Evolutionary conservation across 768 basidiomycete species (phyloP), one percentile per base, ranked within the genome.

Genomic region (Paxillus involutus): DNA sequence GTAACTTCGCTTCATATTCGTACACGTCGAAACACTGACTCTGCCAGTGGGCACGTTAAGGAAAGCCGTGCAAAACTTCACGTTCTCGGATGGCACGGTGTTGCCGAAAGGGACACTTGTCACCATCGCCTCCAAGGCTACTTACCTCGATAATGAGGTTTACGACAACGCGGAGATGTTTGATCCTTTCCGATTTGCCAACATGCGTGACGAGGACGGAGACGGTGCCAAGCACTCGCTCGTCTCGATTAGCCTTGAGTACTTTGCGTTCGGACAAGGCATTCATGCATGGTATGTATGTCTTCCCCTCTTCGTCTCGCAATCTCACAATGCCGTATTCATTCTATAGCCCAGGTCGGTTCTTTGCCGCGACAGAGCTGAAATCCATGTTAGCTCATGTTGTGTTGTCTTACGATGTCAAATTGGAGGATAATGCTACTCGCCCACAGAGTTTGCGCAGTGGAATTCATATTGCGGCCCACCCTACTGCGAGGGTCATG

Each of bases 101-200:
- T 55, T 76, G 24, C 75, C 75, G 0, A 59, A 66, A 30, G 76
- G 73, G 9, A 65, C 66, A 19, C 49, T 57, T 21, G 26, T 76
- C 8, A 36, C 62, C 2, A 62, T 60, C 7, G 59, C 72, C 4
- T 30, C 63, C 3, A 49, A 52, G 16, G 61, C 61, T 8, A 37
- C 65, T 0, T 67, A 70, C 40, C 53, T 39, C 3, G 63, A 68
- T 14, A 42, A 51, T 10, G 39, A 21, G 6, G 6, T 59, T 8
- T 77, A 79, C 41, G 57, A 70, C 1, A 63, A 75, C 39, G 56
- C 78, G 1, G 19, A 65, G 0, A 53, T 51, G 3, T 79, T 85
- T 55, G 73, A 81, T 39, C 76, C 76, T 0, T 81, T 79, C 64
- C 78, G 82, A 3, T 84, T 80, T 58, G 67, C 71, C 0, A 62